These are phyloP conservation scores for Saccharum spontaneum DNA, from an alignment of 176 grass and related monocot species.

Conservation along the genomic window DNA sequence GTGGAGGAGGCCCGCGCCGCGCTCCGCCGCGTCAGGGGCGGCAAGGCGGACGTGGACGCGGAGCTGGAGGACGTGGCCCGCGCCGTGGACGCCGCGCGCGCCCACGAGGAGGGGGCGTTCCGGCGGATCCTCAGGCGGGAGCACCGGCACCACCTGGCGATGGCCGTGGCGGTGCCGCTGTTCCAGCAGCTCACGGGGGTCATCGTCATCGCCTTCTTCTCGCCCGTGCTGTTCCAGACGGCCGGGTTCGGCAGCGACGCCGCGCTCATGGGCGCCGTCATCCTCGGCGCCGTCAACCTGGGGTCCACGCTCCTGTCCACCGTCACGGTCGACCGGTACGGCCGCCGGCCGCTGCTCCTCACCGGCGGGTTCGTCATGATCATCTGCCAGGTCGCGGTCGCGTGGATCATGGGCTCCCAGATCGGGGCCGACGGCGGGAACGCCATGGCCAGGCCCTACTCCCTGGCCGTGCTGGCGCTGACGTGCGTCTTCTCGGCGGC, in stretches of 20 bases:
- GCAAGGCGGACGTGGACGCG: slow-evolving; percentile 49
- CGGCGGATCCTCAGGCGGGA: slow-evolving; percentile 45
- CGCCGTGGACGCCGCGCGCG: slow-evolving; percentile 27
- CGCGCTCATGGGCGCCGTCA: slow-evolving; percentile 59
- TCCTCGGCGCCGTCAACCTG: slow-evolving; percentile 60
- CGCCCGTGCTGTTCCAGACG: slow-evolving; percentile 72
- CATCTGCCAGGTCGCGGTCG: slow-evolving; percentile 45
- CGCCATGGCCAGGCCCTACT: slow-evolving; percentile 47
- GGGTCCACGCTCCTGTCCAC: slow-evolving; percentile 45
- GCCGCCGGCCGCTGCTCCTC: slow-evolving; percentile 53
- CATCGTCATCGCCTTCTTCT: slow-evolving; percentile 67
- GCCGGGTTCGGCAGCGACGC: slow-evolving; percentile 56
- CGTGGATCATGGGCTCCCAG: slow-evolving; percentile 67
- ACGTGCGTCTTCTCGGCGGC: slow-evolving; percentile 65
- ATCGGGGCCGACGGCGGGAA: slow-evolving; percentile 33
- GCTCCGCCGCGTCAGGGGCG: slow-evolving; percentile 47
- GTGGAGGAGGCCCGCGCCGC: slow-evolving; percentile 44
- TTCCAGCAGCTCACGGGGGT: slow-evolving; percentile 80
- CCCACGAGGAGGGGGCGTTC: slow-evolving; percentile 53
- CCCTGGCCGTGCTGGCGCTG: slow-evolving; percentile 58
- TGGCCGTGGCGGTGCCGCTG: slow-evolving; percentile 60
- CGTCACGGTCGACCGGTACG: slow-evolving; percentile 48
- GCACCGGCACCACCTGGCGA: slow-evolving; percentile 59
- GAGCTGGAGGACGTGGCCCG: slow-evolving; percentile 51
- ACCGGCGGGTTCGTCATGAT: slow-evolving; percentile 51